phyloP scores from a whole-genome alignment of 257 asterid species.

The Nicotiana sylvestris region DNA sequence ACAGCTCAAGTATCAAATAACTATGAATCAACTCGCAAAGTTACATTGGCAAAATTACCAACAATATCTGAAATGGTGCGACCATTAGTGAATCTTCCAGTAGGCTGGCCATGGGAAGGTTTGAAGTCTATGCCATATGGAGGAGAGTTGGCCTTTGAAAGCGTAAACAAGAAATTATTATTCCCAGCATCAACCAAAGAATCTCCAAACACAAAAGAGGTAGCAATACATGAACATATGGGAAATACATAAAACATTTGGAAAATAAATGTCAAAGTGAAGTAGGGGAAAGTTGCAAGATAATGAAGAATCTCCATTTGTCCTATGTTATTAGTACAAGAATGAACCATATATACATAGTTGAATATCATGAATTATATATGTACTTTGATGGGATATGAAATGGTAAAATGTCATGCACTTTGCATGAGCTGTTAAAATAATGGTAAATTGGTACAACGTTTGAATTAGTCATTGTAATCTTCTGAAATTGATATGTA shows the following conservation, averaged over 20 bases:
- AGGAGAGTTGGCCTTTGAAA: constrained; percentile 48
- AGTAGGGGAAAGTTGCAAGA: neutral
- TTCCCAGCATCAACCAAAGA: constrained; percentile 52
- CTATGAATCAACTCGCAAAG: neutral
- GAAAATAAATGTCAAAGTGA: neutral
- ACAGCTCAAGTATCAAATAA: neutral
- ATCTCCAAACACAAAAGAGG: constrained; percentile 48
- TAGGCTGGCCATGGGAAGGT: constrained; percentile 45
- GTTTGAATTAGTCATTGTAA: neutral
- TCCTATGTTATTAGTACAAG: neutral
- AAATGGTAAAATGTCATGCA: constrained; percentile 6
- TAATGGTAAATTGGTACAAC: neutral
- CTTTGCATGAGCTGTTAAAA: constrained; percentile 3
- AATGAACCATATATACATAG: neutral
- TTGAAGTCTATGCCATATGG: constrained; percentile 55
- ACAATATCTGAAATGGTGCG: constrained; percentile 47
- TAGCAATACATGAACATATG: constrained; percentile 23
- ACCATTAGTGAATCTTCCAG: constrained; percentile 59
- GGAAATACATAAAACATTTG: constrained; percentile 3
- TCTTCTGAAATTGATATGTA: neutral
- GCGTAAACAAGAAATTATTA: constrained; percentile 41
- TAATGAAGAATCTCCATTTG: neutral
- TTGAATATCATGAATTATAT: neutral
- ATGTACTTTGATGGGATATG: neutral
- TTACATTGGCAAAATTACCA: constrained; percentile 21